Evolutionary conservation across 2,329 filamentous ascomycete species (phyloP), one percentile per base, ranked within the genome.

Genomic region (Coleophoma eucalyptorum): DNA sequence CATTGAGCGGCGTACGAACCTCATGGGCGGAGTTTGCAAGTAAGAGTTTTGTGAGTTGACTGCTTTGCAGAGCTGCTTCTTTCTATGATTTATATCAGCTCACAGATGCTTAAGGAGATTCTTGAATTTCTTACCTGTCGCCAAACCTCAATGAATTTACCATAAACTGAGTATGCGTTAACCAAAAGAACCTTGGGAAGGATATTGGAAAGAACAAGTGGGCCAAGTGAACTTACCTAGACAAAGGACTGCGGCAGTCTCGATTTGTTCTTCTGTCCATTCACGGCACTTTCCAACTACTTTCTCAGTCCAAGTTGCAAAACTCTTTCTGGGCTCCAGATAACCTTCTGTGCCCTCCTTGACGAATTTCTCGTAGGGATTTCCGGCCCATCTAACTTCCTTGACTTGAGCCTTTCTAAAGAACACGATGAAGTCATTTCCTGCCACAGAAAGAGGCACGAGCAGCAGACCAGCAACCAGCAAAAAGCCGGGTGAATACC

Each of bases 21-120:
- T 96, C 91, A 57, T 96, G 92, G 0, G 91, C 91, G 0, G 90
- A 95, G 57, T 96, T 96, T 4, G 90, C 89, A 19, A 96, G 74
- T 2, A 96, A 70, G 4, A 96, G 69, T 43, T 83, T 78, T 0
- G 90, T 96, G 2, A 96, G 74, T 53, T 92, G 87, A 58, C 87
- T 95, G 63, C 76, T 93, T 60, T 95, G 87, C 52, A 96, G 65
- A 0, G 89, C 89, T 1, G 85, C 86, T 66, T 96, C 91, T 58
- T 96, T 96, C 64, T 96, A 89, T 50, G 90, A 78, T 91, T 91
- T 96, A n/a, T 1, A 96, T 90, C 62, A 38, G 35, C 6, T 94
- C 86, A 59, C 93, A 26, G 10, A 94, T 65, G n/a, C 74, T 21
- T 46, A 56, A 54, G 53, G 48, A 19, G 31, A 34, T 40, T 13